These are phyloP conservation scores for Populus hybrid DNA, from an alignment of 441 rosid genomes.

Conservation along the genomic window DNA sequence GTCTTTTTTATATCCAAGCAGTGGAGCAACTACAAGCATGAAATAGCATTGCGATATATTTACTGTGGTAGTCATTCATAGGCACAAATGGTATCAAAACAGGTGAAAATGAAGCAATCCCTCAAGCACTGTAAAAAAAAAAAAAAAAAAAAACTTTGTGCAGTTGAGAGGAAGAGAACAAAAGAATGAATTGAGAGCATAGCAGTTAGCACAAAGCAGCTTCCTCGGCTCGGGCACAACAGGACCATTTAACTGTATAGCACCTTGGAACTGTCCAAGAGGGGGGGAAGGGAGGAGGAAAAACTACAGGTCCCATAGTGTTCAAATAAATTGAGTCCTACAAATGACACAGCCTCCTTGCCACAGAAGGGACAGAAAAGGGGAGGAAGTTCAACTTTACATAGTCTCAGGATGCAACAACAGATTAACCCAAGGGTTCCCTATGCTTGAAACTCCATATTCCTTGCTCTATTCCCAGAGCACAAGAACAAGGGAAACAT, in stretches of 20 bases:
- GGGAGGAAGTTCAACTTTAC: slow-evolving; percentile 30
- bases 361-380: slow-evolving; percentile 16
- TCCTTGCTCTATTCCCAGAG: slow-evolving; percentile 42
- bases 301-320: slow-evolving; percentile 19
- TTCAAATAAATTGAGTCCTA: slow-evolving; percentile 36
- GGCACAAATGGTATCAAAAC: neutral
- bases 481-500: slow-evolving; percentile 29
- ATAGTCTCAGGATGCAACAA: slow-evolving; percentile 32
- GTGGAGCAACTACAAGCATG: neutral
- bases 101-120: neutral
- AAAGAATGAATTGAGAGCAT: slow-evolving; percentile 8
- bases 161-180: neutral
- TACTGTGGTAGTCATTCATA: neutral
- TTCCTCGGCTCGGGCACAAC: slow-evolving; percentile 1
- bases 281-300: neutral
- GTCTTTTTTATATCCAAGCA: too few relatives aligned
- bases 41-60: neutral
- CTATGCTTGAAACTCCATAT: slow-evolving; percentile 29
- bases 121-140: neutral
- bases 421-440: slow-evolving; percentile 27
- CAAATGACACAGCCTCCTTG: slow-evolving; percentile 26
- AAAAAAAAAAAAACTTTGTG: neutral
- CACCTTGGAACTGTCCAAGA: neutral
- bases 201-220: neutral
- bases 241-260: slow-evolving; percentile 5